These are phyloP conservation scores for Cryptococcus hybrid DNA, from an alignment of 1,284 basidiomycete genomes.

Conservation along the genomic window DNA sequence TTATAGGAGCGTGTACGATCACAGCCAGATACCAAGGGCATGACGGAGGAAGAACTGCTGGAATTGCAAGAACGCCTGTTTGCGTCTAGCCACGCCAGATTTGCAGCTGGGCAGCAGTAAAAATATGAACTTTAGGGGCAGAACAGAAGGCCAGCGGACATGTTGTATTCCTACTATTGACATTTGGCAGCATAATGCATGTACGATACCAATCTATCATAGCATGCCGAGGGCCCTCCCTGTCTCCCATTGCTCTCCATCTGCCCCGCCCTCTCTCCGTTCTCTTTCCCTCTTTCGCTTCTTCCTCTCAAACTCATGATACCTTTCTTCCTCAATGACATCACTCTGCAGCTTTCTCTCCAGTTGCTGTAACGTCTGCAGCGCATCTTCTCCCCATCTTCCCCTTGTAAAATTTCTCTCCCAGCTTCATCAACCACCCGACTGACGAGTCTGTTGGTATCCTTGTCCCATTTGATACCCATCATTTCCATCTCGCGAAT, in stretches of 20 bases:
- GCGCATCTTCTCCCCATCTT: constrained; percentile 16
- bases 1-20: constrained; percentile 61
- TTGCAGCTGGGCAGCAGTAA: constrained; percentile 45
- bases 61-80: constrained; percentile 88
- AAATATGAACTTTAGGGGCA: neutral
- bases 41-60: constrained; percentile 86
- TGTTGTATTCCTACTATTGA: neutral
- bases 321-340: constrained; percentile 17
- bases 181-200: too few relatives aligned
- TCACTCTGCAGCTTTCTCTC: constrained; percentile 23
- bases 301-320: constrained; percentile 10
- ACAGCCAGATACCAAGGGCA: constrained; percentile 83
- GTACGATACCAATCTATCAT: too few relatives aligned
- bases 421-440: constrained; percentile 62
- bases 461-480: constrained; percentile 63
- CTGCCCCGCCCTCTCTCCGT: constrained; percentile 10
- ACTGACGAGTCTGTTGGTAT: constrained; percentile 63
- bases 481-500: constrained; percentile 78
- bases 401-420: constrained; percentile 3
- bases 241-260: neutral
- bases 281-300: constrained; percentile 11
- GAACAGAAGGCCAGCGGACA: neutral
- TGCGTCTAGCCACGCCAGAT: constrained; percentile 68
- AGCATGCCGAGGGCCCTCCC: too few relatives aligned
- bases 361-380: constrained; percentile 10